A percentile compares a stretch with the other conserved stretches of the same genome.
Conservation (phyloP, 164 flowering plant species). For the Warburgia ugandensis region DNA sequence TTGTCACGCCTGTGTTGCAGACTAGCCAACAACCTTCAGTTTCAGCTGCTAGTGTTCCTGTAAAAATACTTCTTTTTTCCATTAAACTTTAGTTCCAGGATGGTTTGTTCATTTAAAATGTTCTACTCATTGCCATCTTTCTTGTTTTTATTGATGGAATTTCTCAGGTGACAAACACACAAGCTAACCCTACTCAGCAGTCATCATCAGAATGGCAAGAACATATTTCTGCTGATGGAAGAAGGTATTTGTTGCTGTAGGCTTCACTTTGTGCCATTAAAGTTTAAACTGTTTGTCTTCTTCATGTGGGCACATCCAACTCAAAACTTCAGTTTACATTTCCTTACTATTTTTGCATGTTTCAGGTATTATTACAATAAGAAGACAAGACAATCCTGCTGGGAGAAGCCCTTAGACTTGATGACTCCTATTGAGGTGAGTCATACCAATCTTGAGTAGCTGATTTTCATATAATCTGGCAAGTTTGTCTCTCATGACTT, state of each 20-base stretch:
- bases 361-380: conserved; percentile 88
- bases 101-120: background rate
- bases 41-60: conserved; percentile 26
- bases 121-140: background rate
- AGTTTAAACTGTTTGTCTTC: background rate
- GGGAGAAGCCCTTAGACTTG: conserved; percentile 59
- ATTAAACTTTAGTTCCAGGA: background rate
- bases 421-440: conserved; percentile 93
- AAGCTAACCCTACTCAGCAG: conserved; percentile 29
- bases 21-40: conserved; percentile 41
- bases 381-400: conserved; percentile 61
- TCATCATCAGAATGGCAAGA: conserved; percentile 94
- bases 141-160: background rate
- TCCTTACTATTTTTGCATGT: background rate
- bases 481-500: conserved; percentile 3
- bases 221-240: conserved; percentile 79
- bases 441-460: conserved; percentile 1
- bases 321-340: too few relatives aligned
- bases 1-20: conserved; percentile 37
- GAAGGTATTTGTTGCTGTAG: conserved; percentile 72
- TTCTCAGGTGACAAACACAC: conserved; percentile 30
- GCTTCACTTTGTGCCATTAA: too few relatives aligned
- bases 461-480: conserved; percentile 5
- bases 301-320: too few relatives aligned
- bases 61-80: conserved; percentile 13